Conservation (phyloP, 2,329 filamentous ascomycete species). For the Fusarium sp. region DNA sequence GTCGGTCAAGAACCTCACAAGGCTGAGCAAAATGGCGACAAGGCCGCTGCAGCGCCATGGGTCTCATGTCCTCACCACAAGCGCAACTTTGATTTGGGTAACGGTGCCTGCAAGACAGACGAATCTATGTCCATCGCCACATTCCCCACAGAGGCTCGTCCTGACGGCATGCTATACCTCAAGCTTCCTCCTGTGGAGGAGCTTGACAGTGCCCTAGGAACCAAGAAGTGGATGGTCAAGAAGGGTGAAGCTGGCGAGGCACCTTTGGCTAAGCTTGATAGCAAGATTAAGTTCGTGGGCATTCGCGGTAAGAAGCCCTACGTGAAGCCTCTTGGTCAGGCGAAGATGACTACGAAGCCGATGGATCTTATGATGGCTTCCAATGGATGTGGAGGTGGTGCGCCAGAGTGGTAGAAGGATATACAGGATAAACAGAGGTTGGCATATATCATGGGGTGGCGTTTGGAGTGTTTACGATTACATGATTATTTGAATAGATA, state of each 20-base stretch:
- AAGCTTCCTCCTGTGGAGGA: conserved; percentile 84
- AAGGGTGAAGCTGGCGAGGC: conserved; percentile 68
- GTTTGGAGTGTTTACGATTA: conserved; percentile 6
- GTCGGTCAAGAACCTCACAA: conserved; percentile 71
- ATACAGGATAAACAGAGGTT: conserved; percentile 1
- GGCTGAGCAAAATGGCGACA: conserved; percentile 41
- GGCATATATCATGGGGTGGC: conserved; percentile 10
- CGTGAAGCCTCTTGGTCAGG: conserved; percentile 49
- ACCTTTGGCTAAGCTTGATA: conserved; percentile 59
- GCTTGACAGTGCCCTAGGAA: conserved; percentile 82
- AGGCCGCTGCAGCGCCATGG: conserved; percentile 66
- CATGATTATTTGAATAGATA: not conserved
- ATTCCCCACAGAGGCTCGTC: conserved; percentile 78
- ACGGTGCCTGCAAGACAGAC: conserved; percentile 81
- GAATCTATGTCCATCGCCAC: conserved; percentile 81
- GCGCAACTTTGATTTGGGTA: conserved; percentile 82
- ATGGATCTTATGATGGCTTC: conserved; percentile 53
- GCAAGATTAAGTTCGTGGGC: conserved; percentile 58
- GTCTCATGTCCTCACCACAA: conserved; percentile 91
- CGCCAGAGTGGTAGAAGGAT: conserved; percentile 59
- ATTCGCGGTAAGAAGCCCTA: conserved; percentile 57
- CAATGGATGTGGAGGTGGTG: conserved; percentile 54
- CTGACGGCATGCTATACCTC: conserved; percentile 81
- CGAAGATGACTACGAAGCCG: conserved; percentile 51
- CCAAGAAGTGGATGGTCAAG: conserved; percentile 80